phyloP scores from a whole-genome alignment of 352 stramenopile genomes.

The Globisporangium polare region DNA sequence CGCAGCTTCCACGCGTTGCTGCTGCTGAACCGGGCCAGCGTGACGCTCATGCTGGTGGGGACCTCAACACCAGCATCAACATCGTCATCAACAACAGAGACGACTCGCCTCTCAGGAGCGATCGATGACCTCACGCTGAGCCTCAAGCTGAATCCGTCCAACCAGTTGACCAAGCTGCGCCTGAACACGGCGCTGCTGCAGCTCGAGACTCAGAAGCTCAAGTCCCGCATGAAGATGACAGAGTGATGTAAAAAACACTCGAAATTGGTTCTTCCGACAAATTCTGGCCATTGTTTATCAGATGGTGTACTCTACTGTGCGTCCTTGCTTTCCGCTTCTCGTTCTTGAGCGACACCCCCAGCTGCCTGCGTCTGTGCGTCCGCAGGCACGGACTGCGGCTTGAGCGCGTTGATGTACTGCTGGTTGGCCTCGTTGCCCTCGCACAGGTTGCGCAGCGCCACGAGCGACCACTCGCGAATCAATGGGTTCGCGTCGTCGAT shows the following conservation, averaged over 20 bases:
- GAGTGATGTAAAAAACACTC: neutral
- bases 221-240: neutral
- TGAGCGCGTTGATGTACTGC: conserved; percentile 54
- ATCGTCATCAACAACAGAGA: neutral
- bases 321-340: neutral
- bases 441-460: conserved; percentile 86
- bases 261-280: neutral
- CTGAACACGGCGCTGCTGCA: conserved; percentile 14
- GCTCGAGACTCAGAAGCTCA: conserved; percentile 15
- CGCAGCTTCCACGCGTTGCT: conserved; percentile 18
- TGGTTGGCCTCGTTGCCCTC: conserved; percentile 82
- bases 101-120: neutral
- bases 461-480: conserved; percentile 87
- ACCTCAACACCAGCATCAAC: neutral
- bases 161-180: conserved; percentile 8
- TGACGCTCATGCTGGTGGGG: conserved; percentile 6
- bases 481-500: conserved; percentile 85
- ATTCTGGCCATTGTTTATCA: neutral
- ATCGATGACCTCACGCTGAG: conserved; percentile 10
- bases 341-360: neutral
- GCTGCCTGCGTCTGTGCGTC: conserved; percentile 13
- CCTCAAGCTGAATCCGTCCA: conserved; percentile 9
- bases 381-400: conserved; percentile 42
- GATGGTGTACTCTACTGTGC: neutral
- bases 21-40: conserved; percentile 22